phyloP scores from a whole-genome alignment of 2,329 filamentous ascomycete genomes.

The Nemania bipapillata region DNA sequence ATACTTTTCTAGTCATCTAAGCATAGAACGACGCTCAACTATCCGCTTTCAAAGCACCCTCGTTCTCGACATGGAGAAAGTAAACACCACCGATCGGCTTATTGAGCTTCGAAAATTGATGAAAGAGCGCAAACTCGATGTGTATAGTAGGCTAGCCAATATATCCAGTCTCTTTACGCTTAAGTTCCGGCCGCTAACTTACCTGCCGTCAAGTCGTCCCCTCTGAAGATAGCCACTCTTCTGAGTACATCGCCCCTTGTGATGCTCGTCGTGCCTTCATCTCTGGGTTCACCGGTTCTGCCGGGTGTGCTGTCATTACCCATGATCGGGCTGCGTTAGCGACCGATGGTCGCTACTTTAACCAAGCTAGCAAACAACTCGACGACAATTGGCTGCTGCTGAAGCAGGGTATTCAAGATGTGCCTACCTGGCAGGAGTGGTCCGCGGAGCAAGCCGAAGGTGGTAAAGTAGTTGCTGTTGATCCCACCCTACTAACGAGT shows the following conservation, averaged over 20 bases:
- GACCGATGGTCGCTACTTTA: conserved; percentile 97
- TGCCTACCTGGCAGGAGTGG: conserved; percentile 98
- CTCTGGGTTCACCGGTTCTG: conserved; percentile 92
- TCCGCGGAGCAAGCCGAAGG: conserved; percentile 84
- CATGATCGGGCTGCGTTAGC: conserved; percentile 86
- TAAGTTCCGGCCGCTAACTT: conserved; percentile 40
- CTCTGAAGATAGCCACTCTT: conserved; percentile 96
- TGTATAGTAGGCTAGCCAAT: conserved; percentile 77
- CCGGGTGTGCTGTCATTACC: conserved; percentile 90
- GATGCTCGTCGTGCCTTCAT: conserved; percentile 92
- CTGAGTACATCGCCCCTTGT: conserved; percentile 97
- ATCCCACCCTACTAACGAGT: conserved; percentile 84
- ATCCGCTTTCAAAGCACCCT: conserved; percentile 40
- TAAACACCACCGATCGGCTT: conserved; percentile 82
- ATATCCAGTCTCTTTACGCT: conserved; percentile 29
- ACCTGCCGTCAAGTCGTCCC: conserved; percentile 76
- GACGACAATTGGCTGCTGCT: conserved; percentile 90
- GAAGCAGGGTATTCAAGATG: conserved; percentile 92
- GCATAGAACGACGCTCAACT: conserved; percentile 27
- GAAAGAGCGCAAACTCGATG: conserved; percentile 84
- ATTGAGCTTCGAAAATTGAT: conserved; percentile 83
- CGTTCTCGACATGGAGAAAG: conserved; percentile 72
- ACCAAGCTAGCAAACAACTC: conserved; percentile 90
- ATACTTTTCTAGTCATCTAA: conserved; percentile 7
- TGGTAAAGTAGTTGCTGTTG: conserved; percentile 89